Conservation (phyloP, 148 eudicot genomes). For the Mesembryanthemum crystallinum region DNA sequence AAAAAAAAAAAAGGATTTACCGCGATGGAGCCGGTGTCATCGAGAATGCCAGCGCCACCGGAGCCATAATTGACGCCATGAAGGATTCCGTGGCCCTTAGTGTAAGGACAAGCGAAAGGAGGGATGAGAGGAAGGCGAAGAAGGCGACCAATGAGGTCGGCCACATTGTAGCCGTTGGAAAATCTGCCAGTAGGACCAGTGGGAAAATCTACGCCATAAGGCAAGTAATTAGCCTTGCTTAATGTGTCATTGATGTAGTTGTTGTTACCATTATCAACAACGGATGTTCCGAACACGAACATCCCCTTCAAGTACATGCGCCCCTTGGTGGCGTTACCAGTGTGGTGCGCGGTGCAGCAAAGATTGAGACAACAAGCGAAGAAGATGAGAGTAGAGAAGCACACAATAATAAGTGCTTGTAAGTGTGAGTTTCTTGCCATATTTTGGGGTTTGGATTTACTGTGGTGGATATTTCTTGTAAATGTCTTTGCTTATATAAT, state of each 20-base stretch:
- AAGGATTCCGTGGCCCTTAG: not conserved
- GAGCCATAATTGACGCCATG: slow-evolving; percentile 38
- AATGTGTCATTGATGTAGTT: slow-evolving; percentile 17
- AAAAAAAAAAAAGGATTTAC: not conserved
- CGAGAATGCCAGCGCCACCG: slow-evolving; percentile 34
- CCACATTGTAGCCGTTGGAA: slow-evolving; percentile 34
- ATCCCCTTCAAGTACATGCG: slow-evolving; percentile 19
- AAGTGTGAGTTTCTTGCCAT: no score
- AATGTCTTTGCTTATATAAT: no score
- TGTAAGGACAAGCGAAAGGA: slow-evolving; percentile 11
- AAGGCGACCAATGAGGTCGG: slow-evolving; percentile 19
- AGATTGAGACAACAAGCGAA: no score
- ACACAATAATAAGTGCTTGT: no score
- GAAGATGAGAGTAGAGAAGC: no score
- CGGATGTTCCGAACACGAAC: slow-evolving; percentile 37
- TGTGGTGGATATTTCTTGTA: no score
- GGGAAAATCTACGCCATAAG: slow-evolving; percentile 37
- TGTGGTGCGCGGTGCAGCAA: no score
- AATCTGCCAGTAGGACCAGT: slow-evolving; percentile 37
- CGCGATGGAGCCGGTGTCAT: slow-evolving; percentile 23
- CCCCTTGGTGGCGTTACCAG: no score
- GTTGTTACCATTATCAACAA: slow-evolving; percentile 41
- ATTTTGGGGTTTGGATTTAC: no score
- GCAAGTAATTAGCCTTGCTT: slow-evolving; percentile 27
- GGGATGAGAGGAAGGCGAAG: slow-evolving; percentile 30